Conservation (phyloP, 2,329 filamentous ascomycete species). For the Aspergillus calidoustus region DNA sequence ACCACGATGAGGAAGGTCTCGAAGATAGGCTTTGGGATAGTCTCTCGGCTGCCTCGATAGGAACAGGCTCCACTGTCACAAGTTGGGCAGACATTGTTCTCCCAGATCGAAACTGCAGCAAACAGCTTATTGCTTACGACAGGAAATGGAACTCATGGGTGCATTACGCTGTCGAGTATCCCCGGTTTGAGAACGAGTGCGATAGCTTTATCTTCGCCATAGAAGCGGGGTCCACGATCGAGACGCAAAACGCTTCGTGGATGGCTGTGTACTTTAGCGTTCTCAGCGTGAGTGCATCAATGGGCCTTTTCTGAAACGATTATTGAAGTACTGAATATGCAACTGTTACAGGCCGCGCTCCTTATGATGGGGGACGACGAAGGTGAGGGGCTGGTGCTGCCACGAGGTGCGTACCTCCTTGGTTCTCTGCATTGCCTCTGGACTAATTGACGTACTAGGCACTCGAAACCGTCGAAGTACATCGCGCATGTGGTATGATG, state of each 20-base stretch:
- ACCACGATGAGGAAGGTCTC: conserved; percentile 4
- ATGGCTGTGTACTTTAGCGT: conserved; percentile 6
- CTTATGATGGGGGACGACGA: conserved; percentile 7
- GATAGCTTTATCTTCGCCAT: background rate
- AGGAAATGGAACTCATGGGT: conserved; percentile 2
- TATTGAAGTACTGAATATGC: background rate
- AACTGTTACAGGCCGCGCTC: background rate
- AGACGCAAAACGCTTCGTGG: background rate
- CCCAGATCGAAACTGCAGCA: background rate
- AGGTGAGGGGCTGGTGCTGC: background rate
- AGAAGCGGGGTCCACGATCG: background rate
- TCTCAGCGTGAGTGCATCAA: background rate
- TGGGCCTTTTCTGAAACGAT: background rate
- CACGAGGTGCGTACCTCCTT: background rate
- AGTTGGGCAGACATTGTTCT: background rate
- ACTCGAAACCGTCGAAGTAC: background rate
- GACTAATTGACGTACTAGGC: background rate
- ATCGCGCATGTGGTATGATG: conserved; percentile 7
- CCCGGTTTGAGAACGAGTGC: conserved; percentile 3
- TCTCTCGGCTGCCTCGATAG: background rate
- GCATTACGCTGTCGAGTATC: conserved; percentile 4
- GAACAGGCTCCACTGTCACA: background rate
- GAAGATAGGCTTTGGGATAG: conserved; percentile 1
- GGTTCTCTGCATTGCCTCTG: background rate
- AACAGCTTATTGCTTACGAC: conserved; percentile 1